These are phyloP conservation scores for Neurospora sp. DNA, from an alignment of 495 filamentous ascomycete genomes.

Conservation along the genomic window DNA sequence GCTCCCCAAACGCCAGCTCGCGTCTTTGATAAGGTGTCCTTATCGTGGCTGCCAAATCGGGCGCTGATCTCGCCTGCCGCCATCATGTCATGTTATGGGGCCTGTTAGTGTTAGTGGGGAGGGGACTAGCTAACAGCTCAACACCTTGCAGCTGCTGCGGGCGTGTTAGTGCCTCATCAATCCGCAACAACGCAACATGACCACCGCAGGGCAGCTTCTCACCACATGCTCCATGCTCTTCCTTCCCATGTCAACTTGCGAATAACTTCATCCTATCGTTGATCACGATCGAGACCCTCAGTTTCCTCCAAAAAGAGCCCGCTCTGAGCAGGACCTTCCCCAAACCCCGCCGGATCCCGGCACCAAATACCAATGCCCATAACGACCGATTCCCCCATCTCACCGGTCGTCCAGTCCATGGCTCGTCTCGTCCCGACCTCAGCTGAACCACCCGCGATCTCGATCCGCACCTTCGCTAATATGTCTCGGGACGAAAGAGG, in stretches of 20 bases:
- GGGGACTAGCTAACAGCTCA: background rate
- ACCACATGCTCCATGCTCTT: background rate
- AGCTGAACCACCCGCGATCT: background rate
- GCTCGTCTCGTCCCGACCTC: background rate
- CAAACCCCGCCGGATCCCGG: background rate
- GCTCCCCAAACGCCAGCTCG: conserved; percentile 4
- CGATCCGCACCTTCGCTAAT: background rate
- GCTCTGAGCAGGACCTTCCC: no score
- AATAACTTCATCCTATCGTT: background rate
- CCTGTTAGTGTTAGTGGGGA: background rate
- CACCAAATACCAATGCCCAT: background rate
- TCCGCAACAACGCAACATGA: background rate
- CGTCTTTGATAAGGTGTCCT: conserved; percentile 18
- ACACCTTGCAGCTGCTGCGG: fast-evolving
- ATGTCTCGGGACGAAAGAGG: background rate
- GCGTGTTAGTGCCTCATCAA: background rate
- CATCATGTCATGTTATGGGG: background rate
- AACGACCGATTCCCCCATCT: background rate
- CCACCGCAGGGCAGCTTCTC: background rate
- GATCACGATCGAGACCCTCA: background rate
- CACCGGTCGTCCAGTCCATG: background rate
- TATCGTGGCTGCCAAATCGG: conserved; percentile 8
- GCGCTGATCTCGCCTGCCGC: background rate
- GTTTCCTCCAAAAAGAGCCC: background rate
- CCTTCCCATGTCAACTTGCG: background rate